These are phyloP conservation scores for Whalleya microplaca DNA, from an alignment of 2,329 filamentous ascomycete species.

Conservation along the genomic window DNA sequence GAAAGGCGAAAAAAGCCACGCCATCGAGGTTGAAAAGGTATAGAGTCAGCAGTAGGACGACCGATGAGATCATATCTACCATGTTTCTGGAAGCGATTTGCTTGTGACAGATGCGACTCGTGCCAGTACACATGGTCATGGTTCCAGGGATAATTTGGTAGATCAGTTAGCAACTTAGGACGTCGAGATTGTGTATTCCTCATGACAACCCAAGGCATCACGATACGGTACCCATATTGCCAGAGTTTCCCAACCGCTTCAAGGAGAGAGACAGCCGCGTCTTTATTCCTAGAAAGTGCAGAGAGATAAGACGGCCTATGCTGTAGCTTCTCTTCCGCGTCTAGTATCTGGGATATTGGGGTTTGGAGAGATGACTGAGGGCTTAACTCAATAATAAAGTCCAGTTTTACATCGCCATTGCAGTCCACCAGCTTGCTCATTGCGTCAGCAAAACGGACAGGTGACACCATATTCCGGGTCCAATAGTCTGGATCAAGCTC, in stretches of 20 bases:
- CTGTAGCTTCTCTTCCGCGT: conserved; percentile 15
- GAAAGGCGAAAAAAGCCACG: conserved; percentile 51
- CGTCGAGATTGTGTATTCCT: conserved; percentile 16
- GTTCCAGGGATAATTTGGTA: conserved; percentile 60
- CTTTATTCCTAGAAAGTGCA: conserved; percentile 18
- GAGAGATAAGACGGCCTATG: conserved; percentile 23
- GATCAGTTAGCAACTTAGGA: conserved; percentile 42
- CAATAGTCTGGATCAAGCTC: conserved; percentile 28
- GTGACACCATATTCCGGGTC: conserved; percentile 30
- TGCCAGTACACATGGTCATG: conserved; percentile 57
- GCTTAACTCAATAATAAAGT: conserved; percentile 30
- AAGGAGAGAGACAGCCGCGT: conserved; percentile 22
- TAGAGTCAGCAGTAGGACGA: conserved; percentile 47
- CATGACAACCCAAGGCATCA: conserved; percentile 27
- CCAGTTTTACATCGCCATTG: conserved; percentile 12
- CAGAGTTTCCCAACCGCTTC: conserved; percentile 26
- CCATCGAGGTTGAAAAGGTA: conserved; percentile 52
- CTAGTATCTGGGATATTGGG: conserved; percentile 32
- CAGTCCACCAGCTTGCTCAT: conserved; percentile 17
- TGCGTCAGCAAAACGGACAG: conserved; percentile 29
- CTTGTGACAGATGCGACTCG: conserved; percentile 51
- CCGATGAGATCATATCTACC: conserved; percentile 57
- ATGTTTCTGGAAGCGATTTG: conserved; percentile 48
- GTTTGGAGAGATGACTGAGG: conserved; percentile 30
- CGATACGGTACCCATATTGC: conserved; percentile 20